Base-by-base conservation (phyloP, 2,329 filamentous ascomycete genomes). In the Lasiodiplodia sp. region DNA sequence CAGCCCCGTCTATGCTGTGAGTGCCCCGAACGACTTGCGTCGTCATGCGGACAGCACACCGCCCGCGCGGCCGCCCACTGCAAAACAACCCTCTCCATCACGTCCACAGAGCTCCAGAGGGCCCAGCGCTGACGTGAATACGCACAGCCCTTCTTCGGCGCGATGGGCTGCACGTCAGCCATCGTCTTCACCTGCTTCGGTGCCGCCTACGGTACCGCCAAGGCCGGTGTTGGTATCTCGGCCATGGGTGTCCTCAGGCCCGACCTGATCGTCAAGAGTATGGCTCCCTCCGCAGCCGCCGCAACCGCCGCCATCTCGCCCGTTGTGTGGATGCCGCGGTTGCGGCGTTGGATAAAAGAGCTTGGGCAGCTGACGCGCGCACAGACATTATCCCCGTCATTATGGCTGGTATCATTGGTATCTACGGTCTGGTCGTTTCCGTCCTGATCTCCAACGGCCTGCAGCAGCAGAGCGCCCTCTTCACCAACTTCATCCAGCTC, bases 351-450 rank as follows among this genome's bases (percentile, higher is more conserved):
- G 44, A 52, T 28, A 21, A 52, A 25, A 44, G 38, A 14, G 25
- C 28, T 51, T n/a, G 51, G 10, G 31, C 72, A 72, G 71, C 69
- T 68, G n/a, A 60, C 11, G 60, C 11, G 44, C 51, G 44, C 60
- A 58, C 68, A 98, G 95, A 97, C 88, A 97, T 98, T 83, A 95
- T 98, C 73, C 96, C 96, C 81, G 96, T 98, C 84, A 97, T 99
- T 90, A 99, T 99, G 96, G 96, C 96, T 87, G 96, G 96, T 98
- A 99, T 99, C 84, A 98, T 99, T 85, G 96, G 93, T 92, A 98
- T 99, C 83, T 99, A 86, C 81, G 84, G 84, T 73, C 80, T 86
- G 67, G 84, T 86, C 77, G 84, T 86, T 65, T 85, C 83, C 55
- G 84, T 86, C 75, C 75, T 86, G 74, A 86, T 86, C 79, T 85